These are phyloP conservation scores for Helotiales sp. DNA, from an alignment of 2,329 filamentous ascomycete species.

Conservation along the genomic window DNA sequence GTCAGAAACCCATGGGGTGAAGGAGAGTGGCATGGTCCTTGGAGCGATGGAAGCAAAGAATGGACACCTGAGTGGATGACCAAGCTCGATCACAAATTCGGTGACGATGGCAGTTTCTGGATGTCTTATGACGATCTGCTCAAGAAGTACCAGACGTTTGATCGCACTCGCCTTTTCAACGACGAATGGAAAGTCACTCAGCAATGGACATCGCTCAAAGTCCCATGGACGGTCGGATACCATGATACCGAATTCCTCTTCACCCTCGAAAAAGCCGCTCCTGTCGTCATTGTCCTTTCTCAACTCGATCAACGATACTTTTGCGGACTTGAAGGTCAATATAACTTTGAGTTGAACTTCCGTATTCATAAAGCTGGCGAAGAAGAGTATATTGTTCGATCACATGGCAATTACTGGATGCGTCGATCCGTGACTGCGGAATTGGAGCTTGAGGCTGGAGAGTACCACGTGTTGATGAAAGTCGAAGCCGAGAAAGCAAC, in stretches of 20 bases:
- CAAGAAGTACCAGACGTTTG: conserved; percentile 58
- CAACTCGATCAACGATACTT: conserved; percentile 61
- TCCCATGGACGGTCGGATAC: conserved; percentile 61
- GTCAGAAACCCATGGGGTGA: conserved; percentile 58
- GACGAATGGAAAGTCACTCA: conserved; percentile 59
- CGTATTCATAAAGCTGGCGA: conserved; percentile 51
- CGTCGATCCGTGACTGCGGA: conserved; percentile 58
- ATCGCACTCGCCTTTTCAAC: conserved; percentile 62
- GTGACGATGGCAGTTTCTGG: conserved; percentile 64
- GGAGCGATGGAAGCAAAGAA: conserved; percentile 59
- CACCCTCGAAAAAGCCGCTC: conserved; percentile 52
- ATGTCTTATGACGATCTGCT: conserved; percentile 63
- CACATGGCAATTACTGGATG: conserved; percentile 49
- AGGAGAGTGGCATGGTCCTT: conserved; percentile 59
- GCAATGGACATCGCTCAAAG: conserved; percentile 60
- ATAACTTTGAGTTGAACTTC: conserved; percentile 46
- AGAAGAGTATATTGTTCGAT: conserved; percentile 60
- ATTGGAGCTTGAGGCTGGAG: conserved; percentile 55
- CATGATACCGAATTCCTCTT: conserved; percentile 61
- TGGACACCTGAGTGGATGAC: conserved; percentile 60
- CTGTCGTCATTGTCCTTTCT: conserved; percentile 59
- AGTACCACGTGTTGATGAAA: conserved; percentile 57
- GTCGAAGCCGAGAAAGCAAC: conserved; percentile 50
- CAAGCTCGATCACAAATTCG: conserved; percentile 59
- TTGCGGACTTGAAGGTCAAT: conserved; percentile 59